Conservation (phyloP, 495 filamentous ascomycete genomes). For the Neurospora tetraspora region DNA sequence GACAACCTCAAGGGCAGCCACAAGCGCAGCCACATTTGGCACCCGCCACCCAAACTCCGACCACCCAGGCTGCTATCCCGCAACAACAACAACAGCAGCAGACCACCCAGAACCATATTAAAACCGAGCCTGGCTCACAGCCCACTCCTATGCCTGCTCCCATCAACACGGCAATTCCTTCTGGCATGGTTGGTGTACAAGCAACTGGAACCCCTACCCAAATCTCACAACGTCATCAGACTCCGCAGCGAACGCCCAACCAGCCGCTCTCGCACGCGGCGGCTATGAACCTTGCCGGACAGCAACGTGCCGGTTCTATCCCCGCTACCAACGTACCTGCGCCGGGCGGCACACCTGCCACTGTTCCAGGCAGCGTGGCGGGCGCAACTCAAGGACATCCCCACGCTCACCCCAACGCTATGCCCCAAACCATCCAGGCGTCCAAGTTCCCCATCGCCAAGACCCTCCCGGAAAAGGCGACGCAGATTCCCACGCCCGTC, state of each 20-base stretch:
- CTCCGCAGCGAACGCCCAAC: conserved; percentile 32
- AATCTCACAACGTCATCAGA: conserved; percentile 32
- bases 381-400: conserved; percentile 35
- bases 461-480: conserved; percentile 50
- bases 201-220: conserved; percentile 36
- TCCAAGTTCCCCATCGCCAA: conserved; percentile 70
- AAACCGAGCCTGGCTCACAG: conserved; percentile 31
- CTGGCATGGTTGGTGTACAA: conserved; percentile 28
- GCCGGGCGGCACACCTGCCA: conserved; percentile 20
- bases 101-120: conserved; percentile 21
- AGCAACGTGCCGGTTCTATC: conserved; percentile 24
- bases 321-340: conserved; percentile 23
- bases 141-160: conserved; percentile 25
- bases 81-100: conserved; percentile 21
- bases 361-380: conserved; percentile 20
- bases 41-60: background rate
- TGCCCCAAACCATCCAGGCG: conserved; percentile 31
- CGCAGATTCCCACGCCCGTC: conserved; percentile 61
- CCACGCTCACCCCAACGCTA: conserved; percentile 35
- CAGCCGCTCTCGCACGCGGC: conserved; percentile 38
- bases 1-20: conserved; percentile 1
- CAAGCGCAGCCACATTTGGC: conserved; percentile 4
- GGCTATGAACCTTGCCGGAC: conserved; percentile 34
- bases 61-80: conserved; percentile 9
- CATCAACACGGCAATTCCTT: conserved; percentile 36